Conservation (phyloP, 352 stramenopile species). For the Globisporangium spiculum region DNA sequence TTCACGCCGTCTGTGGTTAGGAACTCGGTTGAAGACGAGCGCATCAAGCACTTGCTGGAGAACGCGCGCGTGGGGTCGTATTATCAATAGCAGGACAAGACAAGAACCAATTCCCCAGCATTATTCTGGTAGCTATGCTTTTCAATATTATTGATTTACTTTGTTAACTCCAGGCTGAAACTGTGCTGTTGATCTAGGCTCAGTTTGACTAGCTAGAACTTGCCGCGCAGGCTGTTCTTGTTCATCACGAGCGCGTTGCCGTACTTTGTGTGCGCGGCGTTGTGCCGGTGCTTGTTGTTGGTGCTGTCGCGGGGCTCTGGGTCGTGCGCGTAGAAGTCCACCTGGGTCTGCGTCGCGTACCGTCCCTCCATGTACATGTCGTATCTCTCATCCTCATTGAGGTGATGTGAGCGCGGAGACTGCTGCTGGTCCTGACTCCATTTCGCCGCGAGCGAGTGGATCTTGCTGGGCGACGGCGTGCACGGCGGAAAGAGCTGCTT, state of each 20-base stretch:
- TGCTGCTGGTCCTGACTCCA: slow-evolving; percentile 33
- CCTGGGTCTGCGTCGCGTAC: slow-evolving; percentile 52
- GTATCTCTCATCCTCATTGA: slow-evolving; percentile 31
- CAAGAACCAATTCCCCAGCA: slow-evolving; percentile 1
- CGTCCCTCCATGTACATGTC: slow-evolving; percentile 49
- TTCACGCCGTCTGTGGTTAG: slow-evolving; percentile 48
- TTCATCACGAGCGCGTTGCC: slow-evolving; percentile 50
- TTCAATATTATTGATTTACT: background rate
- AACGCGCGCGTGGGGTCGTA: slow-evolving; percentile 53
- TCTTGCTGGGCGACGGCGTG: slow-evolving; percentile 28
- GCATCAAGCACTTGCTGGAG: slow-evolving; percentile 58
- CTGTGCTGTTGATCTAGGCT: background rate
- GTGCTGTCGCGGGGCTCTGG: slow-evolving; percentile 43
- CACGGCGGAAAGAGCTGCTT: slow-evolving; percentile 41
- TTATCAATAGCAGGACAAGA: slow-evolving; percentile 41
- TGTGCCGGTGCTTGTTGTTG: slow-evolving; percentile 43
- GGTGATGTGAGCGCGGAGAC: background rate
- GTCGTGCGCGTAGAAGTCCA: slow-evolving; percentile 60
- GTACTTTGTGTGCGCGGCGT: slow-evolving; percentile 66
- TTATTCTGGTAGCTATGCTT: slow-evolving; percentile 2
- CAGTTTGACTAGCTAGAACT: slow-evolving; percentile 29
- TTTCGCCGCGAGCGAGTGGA: slow-evolving; percentile 38
- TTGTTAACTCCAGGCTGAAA: background rate
- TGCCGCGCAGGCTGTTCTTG: slow-evolving; percentile 56
- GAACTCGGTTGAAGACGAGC: slow-evolving; percentile 56